Evolutionary conservation across 306 rosid species (phyloP).

Genomic region (Astragalus membranaceus): DNA sequence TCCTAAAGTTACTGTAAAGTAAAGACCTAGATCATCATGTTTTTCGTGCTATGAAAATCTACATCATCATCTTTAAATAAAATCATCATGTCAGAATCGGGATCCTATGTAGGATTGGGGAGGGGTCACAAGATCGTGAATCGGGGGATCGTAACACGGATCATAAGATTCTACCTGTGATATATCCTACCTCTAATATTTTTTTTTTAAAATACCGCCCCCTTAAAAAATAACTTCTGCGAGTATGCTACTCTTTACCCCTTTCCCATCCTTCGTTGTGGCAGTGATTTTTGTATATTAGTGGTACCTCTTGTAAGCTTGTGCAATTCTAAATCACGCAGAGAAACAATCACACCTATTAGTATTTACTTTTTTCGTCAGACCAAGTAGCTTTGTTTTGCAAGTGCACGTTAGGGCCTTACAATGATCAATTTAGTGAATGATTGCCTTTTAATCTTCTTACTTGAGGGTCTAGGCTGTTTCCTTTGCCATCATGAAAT

Average conservation of each 20-base stretch:
- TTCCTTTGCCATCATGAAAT: neutral
- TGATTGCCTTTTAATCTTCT: neutral
- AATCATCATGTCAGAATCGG: neutral
- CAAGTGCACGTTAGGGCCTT: neutral
- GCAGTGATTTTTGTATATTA: neutral
- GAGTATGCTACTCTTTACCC: no score
- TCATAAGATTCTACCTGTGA: no score
- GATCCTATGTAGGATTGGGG: no score
- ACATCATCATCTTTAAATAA: no score
- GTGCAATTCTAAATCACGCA: conserved; percentile 14
- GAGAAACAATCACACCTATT: neutral
- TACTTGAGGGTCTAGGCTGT: neutral
- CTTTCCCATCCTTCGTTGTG: neutral
- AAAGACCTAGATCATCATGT: neutral
- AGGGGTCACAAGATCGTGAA: no score
- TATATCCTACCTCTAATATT: no score
- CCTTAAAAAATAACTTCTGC: no score
- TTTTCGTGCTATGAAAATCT: neutral
- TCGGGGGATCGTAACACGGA: no score
- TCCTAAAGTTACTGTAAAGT: neutral
- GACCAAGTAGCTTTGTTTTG: neutral
- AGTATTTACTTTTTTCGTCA: neutral
- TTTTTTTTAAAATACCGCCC: no score
- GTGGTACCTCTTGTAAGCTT: neutral
- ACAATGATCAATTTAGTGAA: neutral